phyloP scores from a whole-genome alignment of 768 basidiomycete species.

The Tephrocybe sp. region DNA sequence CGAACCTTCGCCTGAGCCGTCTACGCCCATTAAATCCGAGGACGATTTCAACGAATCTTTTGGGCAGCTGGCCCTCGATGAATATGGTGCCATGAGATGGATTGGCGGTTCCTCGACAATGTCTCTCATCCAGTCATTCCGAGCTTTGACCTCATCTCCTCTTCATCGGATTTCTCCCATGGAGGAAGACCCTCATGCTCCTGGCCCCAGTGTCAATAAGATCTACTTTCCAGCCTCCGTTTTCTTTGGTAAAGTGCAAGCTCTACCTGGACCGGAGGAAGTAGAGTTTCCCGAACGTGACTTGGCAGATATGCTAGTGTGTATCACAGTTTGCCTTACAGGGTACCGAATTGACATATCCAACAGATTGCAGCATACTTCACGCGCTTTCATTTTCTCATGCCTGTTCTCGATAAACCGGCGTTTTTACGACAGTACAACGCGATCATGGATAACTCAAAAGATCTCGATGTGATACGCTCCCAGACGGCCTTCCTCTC shows the following conservation, averaged over 20 bases:
- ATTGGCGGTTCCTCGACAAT: slow-evolving; percentile 91
- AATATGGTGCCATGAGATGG: slow-evolving; percentile 90
- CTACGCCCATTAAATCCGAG: slow-evolving; percentile 53
- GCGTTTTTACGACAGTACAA: slow-evolving; percentile 75
- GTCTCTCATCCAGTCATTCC: slow-evolving; percentile 89
- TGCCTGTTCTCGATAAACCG: slow-evolving; percentile 87
- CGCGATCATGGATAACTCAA: slow-evolving; percentile 69
- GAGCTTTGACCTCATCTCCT: slow-evolving; percentile 70
- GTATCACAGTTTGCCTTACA: slow-evolving; percentile 27
- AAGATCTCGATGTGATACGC: slow-evolving; percentile 52
- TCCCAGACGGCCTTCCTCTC: slow-evolving; percentile 76
- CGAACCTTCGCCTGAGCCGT: slow-evolving; percentile 33
- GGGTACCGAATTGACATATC: slow-evolving; percentile 19
- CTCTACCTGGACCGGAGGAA: slow-evolving; percentile 80
- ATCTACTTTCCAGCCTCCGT: slow-evolving; percentile 86
- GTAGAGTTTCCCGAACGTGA: slow-evolving; percentile 86
- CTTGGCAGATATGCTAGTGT: slow-evolving; percentile 82
- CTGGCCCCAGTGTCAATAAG: slow-evolving; percentile 80
- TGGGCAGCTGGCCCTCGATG: slow-evolving; percentile 85
- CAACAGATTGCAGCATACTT: slow-evolving; percentile 85
- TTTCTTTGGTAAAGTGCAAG: slow-evolving; percentile 83
- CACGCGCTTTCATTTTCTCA: slow-evolving; percentile 79
- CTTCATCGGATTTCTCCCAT: slow-evolving; percentile 78
- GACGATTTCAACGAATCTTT: slow-evolving; percentile 85
- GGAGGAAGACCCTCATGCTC: slow-evolving; percentile 80